phyloP scores from a whole-genome alignment of 2,329 filamentous ascomycete genomes.

The Fusarium chlamydosporum region DNA sequence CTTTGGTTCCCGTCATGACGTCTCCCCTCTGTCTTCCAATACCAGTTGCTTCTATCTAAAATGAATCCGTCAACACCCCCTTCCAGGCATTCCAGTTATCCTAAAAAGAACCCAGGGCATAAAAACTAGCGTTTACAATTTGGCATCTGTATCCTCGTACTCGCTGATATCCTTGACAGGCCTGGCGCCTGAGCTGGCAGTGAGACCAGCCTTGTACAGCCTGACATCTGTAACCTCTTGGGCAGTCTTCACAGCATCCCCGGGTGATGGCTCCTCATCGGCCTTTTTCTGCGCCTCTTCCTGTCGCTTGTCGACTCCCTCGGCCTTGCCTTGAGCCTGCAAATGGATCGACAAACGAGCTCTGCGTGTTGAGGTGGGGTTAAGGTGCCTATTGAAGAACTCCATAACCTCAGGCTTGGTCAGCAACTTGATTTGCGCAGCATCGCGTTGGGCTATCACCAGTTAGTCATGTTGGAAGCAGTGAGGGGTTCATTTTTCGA shows the following conservation, averaged over 20 bases:
- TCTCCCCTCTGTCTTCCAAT: slow-evolving; percentile 23
- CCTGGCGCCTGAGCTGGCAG: slow-evolving; percentile 78
- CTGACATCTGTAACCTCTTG: slow-evolving; percentile 82
- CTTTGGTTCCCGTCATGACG: slow-evolving; percentile 6
- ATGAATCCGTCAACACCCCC: slow-evolving; percentile 21
- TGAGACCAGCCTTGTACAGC: slow-evolving; percentile 82
- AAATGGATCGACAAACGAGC: slow-evolving; percentile 91
- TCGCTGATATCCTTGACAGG: slow-evolving; percentile 82
- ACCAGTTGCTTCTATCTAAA: slow-evolving; percentile 32
- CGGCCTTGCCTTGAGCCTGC: slow-evolving; percentile 74
- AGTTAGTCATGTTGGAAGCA: slow-evolving; percentile 35
- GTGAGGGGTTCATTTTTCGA: slow-evolving; percentile 28
- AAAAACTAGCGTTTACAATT: slow-evolving; percentile 68
- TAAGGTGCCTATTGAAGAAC: slow-evolving; percentile 83
- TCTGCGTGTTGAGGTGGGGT: slow-evolving; percentile 77
- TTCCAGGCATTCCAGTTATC: slow-evolving; percentile 19
- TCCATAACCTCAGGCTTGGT: slow-evolving; percentile 84
- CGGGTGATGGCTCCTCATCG: slow-evolving; percentile 51
- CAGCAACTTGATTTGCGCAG: slow-evolving; percentile 77
- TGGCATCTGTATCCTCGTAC: slow-evolving; percentile 88
- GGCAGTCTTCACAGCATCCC: slow-evolving; percentile 58
- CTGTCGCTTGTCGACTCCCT: slow-evolving; percentile 64
- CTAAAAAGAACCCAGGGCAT: slow-evolving; percentile 11
- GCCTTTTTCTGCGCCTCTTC: slow-evolving; percentile 58
- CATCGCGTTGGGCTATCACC: slow-evolving; percentile 77